These are phyloP conservation scores for Lactarius akahatsu DNA, from an alignment of 768 basidiomycete genomes.

Conservation along the genomic window DNA sequence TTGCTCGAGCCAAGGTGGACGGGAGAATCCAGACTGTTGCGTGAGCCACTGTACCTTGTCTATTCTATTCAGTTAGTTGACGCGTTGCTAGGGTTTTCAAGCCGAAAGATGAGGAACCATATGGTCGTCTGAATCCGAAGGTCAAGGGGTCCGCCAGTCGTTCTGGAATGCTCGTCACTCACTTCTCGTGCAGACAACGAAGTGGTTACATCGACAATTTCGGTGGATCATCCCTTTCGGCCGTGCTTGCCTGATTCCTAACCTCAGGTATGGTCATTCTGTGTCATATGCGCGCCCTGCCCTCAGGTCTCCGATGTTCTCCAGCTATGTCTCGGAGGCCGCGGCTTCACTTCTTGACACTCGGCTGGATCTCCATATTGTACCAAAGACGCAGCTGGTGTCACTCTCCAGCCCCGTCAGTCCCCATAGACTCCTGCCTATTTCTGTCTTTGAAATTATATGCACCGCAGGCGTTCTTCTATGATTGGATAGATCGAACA, in stretches of 20 bases:
- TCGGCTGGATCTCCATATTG: constrained; percentile 72
- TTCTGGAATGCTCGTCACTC: constrained; percentile 13
- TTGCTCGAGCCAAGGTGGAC: constrained; percentile 80
- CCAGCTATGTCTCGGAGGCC: constrained; percentile 84
- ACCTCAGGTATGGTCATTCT: constrained; percentile 59
- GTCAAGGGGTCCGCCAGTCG: constrained; percentile 35
- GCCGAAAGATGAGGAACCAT: constrained; percentile 89
- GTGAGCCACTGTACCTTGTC: constrained; percentile 44
- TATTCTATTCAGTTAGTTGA: background rate
- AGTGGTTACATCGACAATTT: constrained; percentile 88
- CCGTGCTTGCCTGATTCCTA: constrained; percentile 84
- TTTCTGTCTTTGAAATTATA: background rate
- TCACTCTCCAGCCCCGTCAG: constrained; percentile 69
- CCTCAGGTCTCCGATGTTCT: constrained; percentile 11
- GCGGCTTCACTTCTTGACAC: constrained; percentile 83
- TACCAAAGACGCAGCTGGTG: constrained; percentile 82
- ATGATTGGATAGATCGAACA: constrained; percentile 85
- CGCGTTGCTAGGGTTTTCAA: constrained; percentile 69
- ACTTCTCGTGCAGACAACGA: constrained; percentile 58
- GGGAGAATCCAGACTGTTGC: constrained; percentile 77
- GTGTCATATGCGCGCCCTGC: background rate
- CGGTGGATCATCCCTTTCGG: constrained; percentile 91
- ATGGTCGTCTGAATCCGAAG: constrained; percentile 86
- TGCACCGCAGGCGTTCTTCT: constrained; percentile 73
- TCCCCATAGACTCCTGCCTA: background rate